phyloP scores from a whole-genome alignment of 352 stramenopile genomes.

The Globisporangium uncinulatum region DNA sequence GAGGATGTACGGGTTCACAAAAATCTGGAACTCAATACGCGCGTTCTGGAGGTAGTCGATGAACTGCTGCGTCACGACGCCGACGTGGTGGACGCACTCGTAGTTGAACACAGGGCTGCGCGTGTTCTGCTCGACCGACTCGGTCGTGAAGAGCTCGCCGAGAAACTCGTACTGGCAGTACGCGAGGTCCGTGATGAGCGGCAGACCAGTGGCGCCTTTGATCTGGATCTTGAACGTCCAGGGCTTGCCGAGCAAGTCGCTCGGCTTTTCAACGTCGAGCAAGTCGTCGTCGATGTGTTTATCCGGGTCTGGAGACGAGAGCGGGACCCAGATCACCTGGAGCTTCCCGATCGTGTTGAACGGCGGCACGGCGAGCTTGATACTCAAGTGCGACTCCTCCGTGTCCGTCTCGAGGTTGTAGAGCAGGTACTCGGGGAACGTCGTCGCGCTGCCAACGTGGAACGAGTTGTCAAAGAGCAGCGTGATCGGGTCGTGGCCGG shows the following conservation, averaged over 20 bases:
- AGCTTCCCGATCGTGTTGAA: constrained; percentile 93
- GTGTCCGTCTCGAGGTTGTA: constrained; percentile 91
- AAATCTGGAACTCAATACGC: constrained; percentile 85
- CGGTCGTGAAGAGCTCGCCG: constrained; percentile 89
- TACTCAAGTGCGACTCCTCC: constrained; percentile 83
- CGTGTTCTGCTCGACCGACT: constrained; percentile 87
- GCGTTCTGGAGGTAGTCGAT: constrained; percentile 79
- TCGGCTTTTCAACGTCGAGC: constrained; percentile 66
- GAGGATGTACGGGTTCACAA: constrained; percentile 86
- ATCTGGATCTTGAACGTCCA: constrained; percentile 90
- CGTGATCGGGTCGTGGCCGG: constrained; percentile 86
- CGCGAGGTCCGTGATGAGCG: constrained; percentile 85
- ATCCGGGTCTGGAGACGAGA: constrained; percentile 69
- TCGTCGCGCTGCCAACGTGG: constrained; percentile 86
- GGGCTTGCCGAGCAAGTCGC: constrained; percentile 80
- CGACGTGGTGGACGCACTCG: constrained; percentile 81
- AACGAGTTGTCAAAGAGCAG: constrained; percentile 93
- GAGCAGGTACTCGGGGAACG: constrained; percentile 91
- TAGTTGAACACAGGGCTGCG: constrained; percentile 89
- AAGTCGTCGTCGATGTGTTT: constrained; percentile 62
- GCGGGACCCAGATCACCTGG: constrained; percentile 84
- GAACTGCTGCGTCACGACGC: constrained; percentile 84
- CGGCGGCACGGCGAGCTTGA: constrained; percentile 88
- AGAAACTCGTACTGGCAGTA: constrained; percentile 94
- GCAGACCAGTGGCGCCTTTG: constrained; percentile 74